Percentiles rank a stretch among this genome's conserved stretches.
phyloP scores from a whole-genome alignment of 2,329 filamentous ascomycete genomes.

The Colletotrichum musicola region DNA sequence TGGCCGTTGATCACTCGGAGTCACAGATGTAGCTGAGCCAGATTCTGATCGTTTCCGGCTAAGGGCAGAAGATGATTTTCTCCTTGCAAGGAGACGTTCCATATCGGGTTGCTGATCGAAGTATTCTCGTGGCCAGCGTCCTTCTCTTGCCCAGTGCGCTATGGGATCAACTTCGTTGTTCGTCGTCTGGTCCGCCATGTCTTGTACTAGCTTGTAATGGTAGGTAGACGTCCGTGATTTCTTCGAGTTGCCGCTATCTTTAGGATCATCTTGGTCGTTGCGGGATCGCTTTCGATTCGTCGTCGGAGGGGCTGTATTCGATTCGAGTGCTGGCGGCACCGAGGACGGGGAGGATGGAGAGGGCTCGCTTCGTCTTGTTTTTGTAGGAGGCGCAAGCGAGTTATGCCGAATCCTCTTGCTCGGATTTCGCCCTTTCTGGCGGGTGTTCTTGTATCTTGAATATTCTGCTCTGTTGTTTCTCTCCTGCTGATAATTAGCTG shows the following conservation, averaged over 20 bases:
- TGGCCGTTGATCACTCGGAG: slow-evolving; percentile 53
- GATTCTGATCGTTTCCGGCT: slow-evolving; percentile 6
- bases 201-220: background rate
- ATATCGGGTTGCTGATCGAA: slow-evolving; percentile 3
- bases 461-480: slow-evolving; percentile 15
- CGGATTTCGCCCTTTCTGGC: background rate
- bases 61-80: background rate
- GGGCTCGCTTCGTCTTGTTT: background rate
- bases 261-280: background rate
- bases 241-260: background rate
- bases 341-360: slow-evolving; percentile 2
- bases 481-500: slow-evolving; percentile 7
- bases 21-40: slow-evolving; percentile 34
- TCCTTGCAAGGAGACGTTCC: slow-evolving; percentile 1
- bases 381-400: background rate
- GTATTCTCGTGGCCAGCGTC: background rate
- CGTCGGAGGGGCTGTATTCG: slow-evolving; percentile 1
- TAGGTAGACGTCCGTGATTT: background rate
- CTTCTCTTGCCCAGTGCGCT: slow-evolving; percentile 3
- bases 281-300: slow-evolving; percentile 6
- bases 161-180: too few species aligned
- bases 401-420: background rate
- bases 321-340: background rate
- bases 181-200: background rate
- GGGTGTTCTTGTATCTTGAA: slow-evolving; percentile 8